Percentiles rank a stretch among this genome's conserved stretches.
Conservation (phyloP, 768 basidiomycete species). For the Asterophora parasitica region DNA sequence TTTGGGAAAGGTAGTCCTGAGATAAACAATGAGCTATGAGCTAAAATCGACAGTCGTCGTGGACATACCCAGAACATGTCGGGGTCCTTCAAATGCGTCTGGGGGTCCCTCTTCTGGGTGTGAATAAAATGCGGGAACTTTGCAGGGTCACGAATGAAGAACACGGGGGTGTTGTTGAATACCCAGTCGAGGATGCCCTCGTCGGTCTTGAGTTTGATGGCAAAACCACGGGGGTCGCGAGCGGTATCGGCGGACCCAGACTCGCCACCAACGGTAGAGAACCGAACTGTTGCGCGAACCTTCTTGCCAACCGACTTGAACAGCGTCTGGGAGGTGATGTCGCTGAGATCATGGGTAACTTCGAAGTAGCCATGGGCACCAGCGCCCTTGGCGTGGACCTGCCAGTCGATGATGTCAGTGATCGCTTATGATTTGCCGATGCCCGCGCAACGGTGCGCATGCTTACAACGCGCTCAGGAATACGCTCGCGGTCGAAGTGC, state of each 20-base stretch:
- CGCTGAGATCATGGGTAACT: slow-evolving; percentile 80
- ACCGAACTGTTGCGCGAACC: slow-evolving; percentile 74
- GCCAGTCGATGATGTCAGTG: slow-evolving; percentile 17
- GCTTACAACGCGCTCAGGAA: slow-evolving; percentile 88
- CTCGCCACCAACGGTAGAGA: slow-evolving; percentile 92
- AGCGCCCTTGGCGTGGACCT: slow-evolving; percentile 91
- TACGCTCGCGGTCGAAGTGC: slow-evolving; percentile 93
- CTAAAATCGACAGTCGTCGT: background rate
- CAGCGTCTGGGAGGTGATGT: slow-evolving; percentile 68
- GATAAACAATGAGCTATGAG: slow-evolving; percentile 15
- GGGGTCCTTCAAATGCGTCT: slow-evolving; percentile 85
- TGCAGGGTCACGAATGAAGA: slow-evolving; percentile 83
- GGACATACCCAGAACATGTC: slow-evolving; percentile 75
- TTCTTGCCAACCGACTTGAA: slow-evolving; percentile 64
- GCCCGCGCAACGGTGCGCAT: background rate
- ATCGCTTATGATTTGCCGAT: slow-evolving; percentile 23
- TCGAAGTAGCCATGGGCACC: slow-evolving; percentile 94
- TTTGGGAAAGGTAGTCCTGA: slow-evolving; percentile 84
- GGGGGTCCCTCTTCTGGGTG: slow-evolving; percentile 88
- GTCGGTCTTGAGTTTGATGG: slow-evolving; percentile 82
- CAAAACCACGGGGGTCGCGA: slow-evolving; percentile 92
- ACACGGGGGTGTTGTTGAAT: slow-evolving; percentile 89
- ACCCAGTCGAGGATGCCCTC: slow-evolving; percentile 94
- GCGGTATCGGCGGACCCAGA: slow-evolving; percentile 87
- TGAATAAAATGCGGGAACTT: slow-evolving; percentile 96